A percentile compares a stretch with the other conserved stretches of the same genome.
These are phyloP conservation scores for Gloeopeniophorella convolvens DNA, from an alignment of 768 basidiomycete genomes.

Conservation along the genomic window DNA sequence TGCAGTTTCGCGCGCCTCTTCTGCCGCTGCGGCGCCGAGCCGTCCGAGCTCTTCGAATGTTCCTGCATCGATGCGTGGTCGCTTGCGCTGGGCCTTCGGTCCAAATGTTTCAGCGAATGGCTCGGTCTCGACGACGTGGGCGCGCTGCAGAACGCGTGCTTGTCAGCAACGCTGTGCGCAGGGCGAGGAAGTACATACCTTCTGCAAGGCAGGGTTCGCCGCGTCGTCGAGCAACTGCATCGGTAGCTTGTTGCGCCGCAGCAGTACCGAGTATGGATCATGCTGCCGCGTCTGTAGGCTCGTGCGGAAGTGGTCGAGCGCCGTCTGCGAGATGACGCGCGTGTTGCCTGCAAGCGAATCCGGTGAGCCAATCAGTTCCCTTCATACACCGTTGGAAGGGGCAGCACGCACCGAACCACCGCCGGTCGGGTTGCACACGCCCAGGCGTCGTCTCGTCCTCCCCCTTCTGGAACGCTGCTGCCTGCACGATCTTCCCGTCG, in stretches of 20 bases:
- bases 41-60: constrained; percentile 87
- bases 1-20: constrained; percentile 42
- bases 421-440: constrained; percentile 86
- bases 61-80: constrained; percentile 80
- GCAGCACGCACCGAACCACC: constrained; percentile 86
- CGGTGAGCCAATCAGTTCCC: constrained; percentile 2
- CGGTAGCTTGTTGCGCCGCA: constrained; percentile 92
- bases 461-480: constrained; percentile 94
- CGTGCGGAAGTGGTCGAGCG: constrained; percentile 92
- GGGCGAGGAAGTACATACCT: constrained; percentile 36
- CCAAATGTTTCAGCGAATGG: constrained; percentile 94
- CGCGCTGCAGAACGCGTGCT: constrained; percentile 43
- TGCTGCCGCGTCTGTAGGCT: constrained; percentile 78
- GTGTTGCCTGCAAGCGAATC: constrained; percentile 68
- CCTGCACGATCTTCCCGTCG: constrained; percentile 88
- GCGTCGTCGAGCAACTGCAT: constrained; percentile 95
- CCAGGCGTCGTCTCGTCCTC: constrained; percentile 88
- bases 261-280: constrained; percentile 93
- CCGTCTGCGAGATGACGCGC: constrained; percentile 94
- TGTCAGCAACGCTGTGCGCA: not conserved
- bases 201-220: constrained; percentile 69
- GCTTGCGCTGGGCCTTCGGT: constrained; percentile 90
- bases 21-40: constrained; percentile 47
- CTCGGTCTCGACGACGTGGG: constrained; percentile 95
- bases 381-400: not conserved